Conservation (phyloP, 2,329 filamentous ascomycete species). For the Verticillium alfalfae region DNA sequence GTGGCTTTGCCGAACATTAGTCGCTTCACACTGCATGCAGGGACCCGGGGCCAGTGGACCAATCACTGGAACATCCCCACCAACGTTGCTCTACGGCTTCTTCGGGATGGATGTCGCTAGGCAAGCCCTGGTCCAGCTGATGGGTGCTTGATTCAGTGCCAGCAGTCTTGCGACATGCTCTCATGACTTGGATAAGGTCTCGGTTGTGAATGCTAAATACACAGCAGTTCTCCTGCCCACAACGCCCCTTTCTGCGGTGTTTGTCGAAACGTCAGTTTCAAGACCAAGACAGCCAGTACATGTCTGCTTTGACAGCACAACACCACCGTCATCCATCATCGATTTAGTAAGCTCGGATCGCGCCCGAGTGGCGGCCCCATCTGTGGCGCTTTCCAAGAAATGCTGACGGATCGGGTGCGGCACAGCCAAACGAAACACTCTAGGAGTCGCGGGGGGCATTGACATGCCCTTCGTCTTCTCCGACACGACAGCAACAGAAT, state of each 20-base stretch:
- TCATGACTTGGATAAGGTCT: not conserved
- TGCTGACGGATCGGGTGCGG: conserved; percentile 12
- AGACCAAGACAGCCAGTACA: not conserved
- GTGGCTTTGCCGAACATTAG: conserved; percentile 39
- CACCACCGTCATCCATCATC: not conserved
- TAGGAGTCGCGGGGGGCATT: conserved; percentile 5
- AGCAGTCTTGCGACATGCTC: not conserved
- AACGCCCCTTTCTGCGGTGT: not conserved
- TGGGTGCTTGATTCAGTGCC: not conserved
- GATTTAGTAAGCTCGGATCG: not conserved
- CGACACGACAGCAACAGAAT: conserved; percentile 15
- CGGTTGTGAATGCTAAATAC: not conserved
- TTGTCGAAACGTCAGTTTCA: not conserved
- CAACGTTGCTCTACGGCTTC: conserved; percentile 14
- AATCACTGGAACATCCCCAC: not conserved
- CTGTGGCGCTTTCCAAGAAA: not conserved
- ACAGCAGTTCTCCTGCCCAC: not conserved
- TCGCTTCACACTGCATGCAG: not conserved
- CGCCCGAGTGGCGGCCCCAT: not conserved
- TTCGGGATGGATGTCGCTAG: conserved; percentile 7
- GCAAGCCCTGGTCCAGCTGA: not conserved
- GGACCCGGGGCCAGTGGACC: not conserved
- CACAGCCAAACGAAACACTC: conserved; percentile 8
- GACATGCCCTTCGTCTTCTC: conserved; percentile 7
- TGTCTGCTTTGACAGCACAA: not conserved